Evolutionary conservation across 257 asterid species (phyloP), one percentile per base, ranked within the genome.

Genomic region (Echites panduratus): DNA sequence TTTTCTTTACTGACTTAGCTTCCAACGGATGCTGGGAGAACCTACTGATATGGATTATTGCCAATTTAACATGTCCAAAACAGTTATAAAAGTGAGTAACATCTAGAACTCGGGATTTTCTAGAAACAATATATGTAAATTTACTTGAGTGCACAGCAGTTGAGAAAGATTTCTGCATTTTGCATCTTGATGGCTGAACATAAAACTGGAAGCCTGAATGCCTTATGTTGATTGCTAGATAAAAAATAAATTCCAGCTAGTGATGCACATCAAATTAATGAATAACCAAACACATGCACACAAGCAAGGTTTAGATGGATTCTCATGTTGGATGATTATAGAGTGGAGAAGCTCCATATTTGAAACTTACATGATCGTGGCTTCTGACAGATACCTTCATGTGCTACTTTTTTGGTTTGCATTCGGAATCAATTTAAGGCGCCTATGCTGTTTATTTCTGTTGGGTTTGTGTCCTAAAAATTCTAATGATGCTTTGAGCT

Each of bases 1-100:
- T 63, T 73, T 44, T 57, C 75, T 29, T 32, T 16, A 58, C 53
- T 53, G 35, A 17, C 5, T 57, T 47, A 9, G 52, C 76, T 53
- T 71, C 54, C 32, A 49, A 27, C 19, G 13, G 32, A 54, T 13
- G 53, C 29, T 29, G 44, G 57, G 29, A 50, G 27, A 52, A 43
- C 49, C 64, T 52, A 2, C n/a, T 52, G 19, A 8, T 19, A 29
- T 32, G 27, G 16, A 47, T 32, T 24, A 68, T 5, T n/a, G 32
- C 43, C 43, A 47, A 68, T 68, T 26, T 4, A 24, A 6, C 7
- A 35, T 52, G 35, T 12, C 17, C 24, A 1, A 11, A 3, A 32
- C 11, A 35, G 49, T 41, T 14, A 35, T 2, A 50, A 19, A 35
- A 35, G 12, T 0, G 22, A 29, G 27, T 26, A n/a, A 32, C 24